Base-by-base conservation (phyloP, 2,329 filamentous ascomycete species). In the Venturia oleaginea region DNA sequence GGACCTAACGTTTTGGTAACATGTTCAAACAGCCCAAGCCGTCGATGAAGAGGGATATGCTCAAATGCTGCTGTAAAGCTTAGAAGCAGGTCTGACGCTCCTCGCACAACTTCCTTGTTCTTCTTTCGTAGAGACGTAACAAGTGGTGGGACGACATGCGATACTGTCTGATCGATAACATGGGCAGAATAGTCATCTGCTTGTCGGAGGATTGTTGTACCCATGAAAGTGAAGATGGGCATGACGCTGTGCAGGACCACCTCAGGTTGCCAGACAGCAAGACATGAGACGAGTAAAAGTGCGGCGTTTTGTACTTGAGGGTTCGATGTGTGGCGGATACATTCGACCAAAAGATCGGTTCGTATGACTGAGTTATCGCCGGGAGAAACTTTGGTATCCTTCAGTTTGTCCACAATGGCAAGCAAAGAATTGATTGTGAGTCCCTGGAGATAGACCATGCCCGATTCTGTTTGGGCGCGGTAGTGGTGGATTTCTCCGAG, bases 141-240 rank as follows among this genome's bases (percentile, higher is more conserved):
- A 55, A 99, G 80, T 17, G 93, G 92, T 30, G 95, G 95, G 37
- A 99, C 90, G 27, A 99, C 92, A 70, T 93, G 89, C 67, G 92
- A 90, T 70, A 99, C 92, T 1, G 94, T 97, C 71, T 85, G 92
- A 70, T 95, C 91, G 65, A 97, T 93, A 38, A 99, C 93, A 73
- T 96, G 91, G 15, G 92, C 92, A 27, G 94, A 97, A 77, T 97
- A 97, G 70, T 97, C 93, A 71, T 99, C 95, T 70, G 91, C 91
- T 77, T 97, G 93, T 60, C 90, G 87, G 61, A 99, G 83, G 24
- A 97, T 88, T 3, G 91, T 96, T 54, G 88, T 89, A 51, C 93
- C 92, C 88, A 97, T 97, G 73, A 97, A 97, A 0, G 94, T 97
- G 77, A 99, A 99, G 62, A 99, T 93, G 15, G 94, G 94, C 94